Evolutionary conservation across 1,284 basidiomycete genomes (phyloP).

Genomic region (Moesziomyces sp.): DNA sequence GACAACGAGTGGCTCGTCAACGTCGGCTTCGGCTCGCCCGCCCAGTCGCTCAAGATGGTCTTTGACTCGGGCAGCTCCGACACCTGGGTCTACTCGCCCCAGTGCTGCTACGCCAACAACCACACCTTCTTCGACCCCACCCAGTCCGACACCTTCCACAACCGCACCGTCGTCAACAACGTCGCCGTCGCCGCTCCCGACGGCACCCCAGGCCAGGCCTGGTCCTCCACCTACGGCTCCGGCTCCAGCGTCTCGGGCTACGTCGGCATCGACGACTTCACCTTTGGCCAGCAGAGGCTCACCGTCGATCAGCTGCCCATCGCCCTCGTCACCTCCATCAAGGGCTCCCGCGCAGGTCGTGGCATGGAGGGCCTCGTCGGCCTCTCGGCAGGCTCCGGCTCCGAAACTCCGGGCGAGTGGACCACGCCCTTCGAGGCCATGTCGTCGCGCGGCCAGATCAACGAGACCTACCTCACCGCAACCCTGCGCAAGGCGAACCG

Average conservation of each 20-base stretch:
- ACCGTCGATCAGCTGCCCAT: conserved; percentile 33
- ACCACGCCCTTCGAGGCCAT: conserved; percentile 55
- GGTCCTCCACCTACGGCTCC: conserved; percentile 45
- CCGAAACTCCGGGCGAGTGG: conserved; percentile 47
- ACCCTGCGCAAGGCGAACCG: conserved; percentile 55
- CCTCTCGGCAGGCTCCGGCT: conserved; percentile 34
- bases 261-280: conserved; percentile 52
- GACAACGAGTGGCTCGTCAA: conserved; percentile 61
- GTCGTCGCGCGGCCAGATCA: conserved; percentile 41
- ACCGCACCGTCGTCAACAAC: conserved; percentile 47
- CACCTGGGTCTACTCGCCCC: conserved; percentile 56
- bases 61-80: conserved; percentile 55
- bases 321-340: conserved; percentile 44
- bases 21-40: conserved; percentile 44
- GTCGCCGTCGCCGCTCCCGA: conserved; percentile 13
- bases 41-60: conserved; percentile 49
- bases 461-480: conserved; percentile 50
- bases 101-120: conserved; percentile 53
- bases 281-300: conserved; percentile 37
- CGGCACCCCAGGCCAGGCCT: conserved; percentile 42
- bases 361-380: conserved; percentile 58
- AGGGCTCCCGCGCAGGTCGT: conserved; percentile 44
- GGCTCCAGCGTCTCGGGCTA: conserved; percentile 43
- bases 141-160: conserved; percentile 41
- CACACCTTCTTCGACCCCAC: conserved; percentile 51